These are phyloP conservation scores for Hura crepitans DNA, from an alignment of 441 rosid species.

Conservation along the genomic window DNA sequence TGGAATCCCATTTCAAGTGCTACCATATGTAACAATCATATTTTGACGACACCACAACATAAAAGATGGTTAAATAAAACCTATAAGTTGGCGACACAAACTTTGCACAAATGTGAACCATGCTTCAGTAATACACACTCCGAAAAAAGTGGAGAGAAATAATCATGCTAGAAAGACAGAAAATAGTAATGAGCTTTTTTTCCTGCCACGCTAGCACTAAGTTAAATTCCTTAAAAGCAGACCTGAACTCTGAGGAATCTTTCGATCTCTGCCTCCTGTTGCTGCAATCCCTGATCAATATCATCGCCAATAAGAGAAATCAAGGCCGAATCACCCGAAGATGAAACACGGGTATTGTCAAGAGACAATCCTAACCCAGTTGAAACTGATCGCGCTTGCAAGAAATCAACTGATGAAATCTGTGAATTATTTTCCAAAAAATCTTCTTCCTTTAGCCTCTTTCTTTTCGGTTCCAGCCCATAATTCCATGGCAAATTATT, in stretches of 20 bases:
- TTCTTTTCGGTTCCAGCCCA: conserved; percentile 54
- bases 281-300: conserved; percentile 57
- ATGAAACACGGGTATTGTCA: conserved; percentile 52
- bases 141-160: background rate
- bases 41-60: background rate
- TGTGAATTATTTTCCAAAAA: conserved; percentile 72
- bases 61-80: background rate
- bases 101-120: background rate
- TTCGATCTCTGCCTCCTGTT: conserved; percentile 68
- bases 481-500: conserved; percentile 55
- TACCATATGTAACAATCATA: background rate
- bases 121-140: background rate
- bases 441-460: conserved; percentile 65
- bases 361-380: conserved; percentile 87
- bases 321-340: conserved; percentile 63
- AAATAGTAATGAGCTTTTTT: background rate
- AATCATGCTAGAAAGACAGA: conserved; percentile 2
- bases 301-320: conserved; percentile 59
- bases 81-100: background rate
- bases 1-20: background rate
- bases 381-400: conserved; percentile 66
- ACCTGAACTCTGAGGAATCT: conserved; percentile 80
- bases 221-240: conserved; percentile 6
- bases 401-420: conserved; percentile 67
- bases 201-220: background rate